phyloP scores from a whole-genome alignment of 805 yeast species.

The Candida vartiovaarae region DNA sequence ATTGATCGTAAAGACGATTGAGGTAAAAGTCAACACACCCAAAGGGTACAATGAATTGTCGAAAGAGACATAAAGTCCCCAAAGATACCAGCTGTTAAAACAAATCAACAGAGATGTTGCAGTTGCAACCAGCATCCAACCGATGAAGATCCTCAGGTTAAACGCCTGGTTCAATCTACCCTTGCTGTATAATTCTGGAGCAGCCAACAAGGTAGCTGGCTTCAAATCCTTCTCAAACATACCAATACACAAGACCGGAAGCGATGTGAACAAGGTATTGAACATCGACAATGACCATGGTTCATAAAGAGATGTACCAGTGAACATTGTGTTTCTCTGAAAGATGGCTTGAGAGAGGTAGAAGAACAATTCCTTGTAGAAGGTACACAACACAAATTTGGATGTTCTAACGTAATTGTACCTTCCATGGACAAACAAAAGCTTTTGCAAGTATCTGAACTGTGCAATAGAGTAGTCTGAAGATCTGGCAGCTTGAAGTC shows the following conservation, averaged over 20 bases:
- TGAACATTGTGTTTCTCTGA: slow-evolving; percentile 80
- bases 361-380: slow-evolving; percentile 88
- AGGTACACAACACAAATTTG: slow-evolving; percentile 87
- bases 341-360: slow-evolving; percentile 83
- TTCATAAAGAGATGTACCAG: slow-evolving; percentile 91
- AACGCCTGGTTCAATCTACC: slow-evolving; percentile 75
- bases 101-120: slow-evolving; percentile 64
- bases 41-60: slow-evolving; percentile 80
- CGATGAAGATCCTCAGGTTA: slow-evolving; percentile 57
- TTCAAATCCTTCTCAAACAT: slow-evolving; percentile 87
- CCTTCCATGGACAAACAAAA: slow-evolving; percentile 89
- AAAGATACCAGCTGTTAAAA: slow-evolving; percentile 56
- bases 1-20: slow-evolving; percentile 65
- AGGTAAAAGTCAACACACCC: slow-evolving; percentile 71
- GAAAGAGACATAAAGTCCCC: slow-evolving; percentile 59
- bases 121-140: slow-evolving; percentile 77
- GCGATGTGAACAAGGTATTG: slow-evolving; percentile 89
- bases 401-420: slow-evolving; percentile 91
- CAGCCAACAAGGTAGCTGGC: slow-evolving; percentile 82
- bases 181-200: slow-evolving; percentile 79
- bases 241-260: slow-evolving; percentile 90
- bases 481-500: slow-evolving; percentile 92
- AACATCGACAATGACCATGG: slow-evolving; percentile 97
- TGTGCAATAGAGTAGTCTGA: slow-evolving; percentile 95
- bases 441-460: slow-evolving; percentile 74